phyloP scores from a whole-genome alignment of 129 eudicot genomes.

The Helianthus tuberosus region DNA sequence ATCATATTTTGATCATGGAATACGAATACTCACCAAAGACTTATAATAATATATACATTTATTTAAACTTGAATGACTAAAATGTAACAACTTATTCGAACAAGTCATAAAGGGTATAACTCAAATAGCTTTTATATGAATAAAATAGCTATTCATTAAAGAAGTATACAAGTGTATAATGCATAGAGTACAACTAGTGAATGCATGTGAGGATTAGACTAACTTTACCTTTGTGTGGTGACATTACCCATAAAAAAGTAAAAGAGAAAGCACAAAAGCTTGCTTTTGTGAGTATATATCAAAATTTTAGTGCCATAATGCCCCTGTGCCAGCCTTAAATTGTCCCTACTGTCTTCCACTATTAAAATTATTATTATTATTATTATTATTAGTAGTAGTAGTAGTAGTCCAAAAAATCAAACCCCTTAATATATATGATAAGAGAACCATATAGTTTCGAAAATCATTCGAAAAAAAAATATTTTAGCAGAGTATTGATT shows the following conservation, averaged over 20 bases:
- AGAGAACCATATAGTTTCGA: no score
- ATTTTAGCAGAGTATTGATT: no score
- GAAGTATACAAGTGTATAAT: conserved; percentile 6
- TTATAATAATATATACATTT: background rate
- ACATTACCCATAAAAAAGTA: conserved; percentile 27
- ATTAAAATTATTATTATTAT: conserved; percentile 10
- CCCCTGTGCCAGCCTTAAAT: conserved; percentile 40
- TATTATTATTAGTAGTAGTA: no score
- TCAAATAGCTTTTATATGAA: background rate
- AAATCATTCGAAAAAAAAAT: no score
- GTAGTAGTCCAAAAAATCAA: no score
- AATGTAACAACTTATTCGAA: conserved; percentile 7
- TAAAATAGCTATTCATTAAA: background rate
- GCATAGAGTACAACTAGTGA: conserved; percentile 17
- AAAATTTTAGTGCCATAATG: conserved; percentile 28
- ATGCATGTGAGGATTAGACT: conserved; percentile 21
- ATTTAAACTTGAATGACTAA: conserved; percentile 9
- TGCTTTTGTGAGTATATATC: conserved; percentile 43
- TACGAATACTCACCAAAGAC: background rate
- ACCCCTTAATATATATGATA: background rate
- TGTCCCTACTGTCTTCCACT: conserved; percentile 24
- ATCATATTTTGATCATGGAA: background rate
- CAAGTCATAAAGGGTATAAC: background rate
- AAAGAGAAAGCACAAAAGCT: conserved; percentile 40
- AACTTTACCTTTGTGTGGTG: conserved; percentile 36